Percentiles rank a stretch among this genome's conserved stretches.
phyloP scores from a whole-genome alignment of 345 rosid genomes.

The thale cress (Arabidopsis thaliana) region TAIR10.1 NC_003074.8:6131001-6131500 shows the following conservation, averaged over 20 bases:
- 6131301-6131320: not conserved
- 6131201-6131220: slow-evolving; percentile 25
- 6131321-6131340: slow-evolving; percentile 24
- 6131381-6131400: slow-evolving; percentile 16
- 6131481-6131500: slow-evolving; percentile 29
- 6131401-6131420: slow-evolving; percentile 4
- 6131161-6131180: slow-evolving; percentile 50
- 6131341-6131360: slow-evolving; percentile 11
- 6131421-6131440: slow-evolving; percentile 27
- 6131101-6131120: slow-evolving; percentile 90
- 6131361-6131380: slow-evolving; percentile 11
- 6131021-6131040: slow-evolving; percentile 70
- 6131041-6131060: slow-evolving; percentile 86
- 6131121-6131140: slow-evolving; percentile 85
- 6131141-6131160: slow-evolving; percentile 91
- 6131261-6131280: slow-evolving; percentile 12
- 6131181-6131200: slow-evolving; percentile 17
- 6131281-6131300: slow-evolving; percentile 28
- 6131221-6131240: slow-evolving; percentile 17
- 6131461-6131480: slow-evolving; percentile 34
- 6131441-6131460: slow-evolving; percentile 13
- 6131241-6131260: slow-evolving; percentile 18
- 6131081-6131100: slow-evolving; percentile 68
- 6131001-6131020: slow-evolving; percentile 88
- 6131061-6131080: slow-evolving; percentile 87